Percentiles rank a stretch among this genome's conserved stretches.
phyloP scores from a whole-genome alignment of 495 filamentous ascomycete genomes.

The Xylaria flabelliformis region DNA sequence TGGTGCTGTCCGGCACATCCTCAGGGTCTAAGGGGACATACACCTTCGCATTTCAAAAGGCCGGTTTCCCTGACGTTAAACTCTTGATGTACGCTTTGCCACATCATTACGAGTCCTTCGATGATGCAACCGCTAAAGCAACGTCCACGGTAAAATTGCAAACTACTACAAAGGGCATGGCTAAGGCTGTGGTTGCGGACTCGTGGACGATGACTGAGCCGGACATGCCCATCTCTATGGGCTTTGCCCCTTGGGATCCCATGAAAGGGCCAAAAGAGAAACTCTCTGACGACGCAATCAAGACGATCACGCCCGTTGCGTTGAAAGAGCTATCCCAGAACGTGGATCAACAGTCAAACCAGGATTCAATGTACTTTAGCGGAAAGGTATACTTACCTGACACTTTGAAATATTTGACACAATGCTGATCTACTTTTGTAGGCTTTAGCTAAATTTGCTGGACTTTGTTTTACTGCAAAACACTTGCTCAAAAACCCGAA shows the following conservation, averaged over 20 bases:
- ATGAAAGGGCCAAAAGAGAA: constrained; percentile 53
- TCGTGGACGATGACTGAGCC: constrained; percentile 79
- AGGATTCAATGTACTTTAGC: constrained; percentile 93
- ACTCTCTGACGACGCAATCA: constrained; percentile 60
- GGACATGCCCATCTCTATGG: constrained; percentile 74
- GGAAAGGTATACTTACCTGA: constrained; percentile 68
- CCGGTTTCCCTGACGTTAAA: constrained; percentile 59
- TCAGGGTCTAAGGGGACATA: constrained; percentile 70
- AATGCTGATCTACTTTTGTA: constrained; percentile 32
- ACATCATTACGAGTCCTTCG: constrained; percentile 82
- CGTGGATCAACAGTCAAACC: constrained; percentile 70
- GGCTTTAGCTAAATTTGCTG: constrained; percentile 87
- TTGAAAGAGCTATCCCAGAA: constrained; percentile 73
- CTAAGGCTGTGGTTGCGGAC: constrained; percentile 74
- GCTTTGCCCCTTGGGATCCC: constrained; percentile 76
- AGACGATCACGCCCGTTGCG: constrained; percentile 63
- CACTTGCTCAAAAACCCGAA: constrained; percentile 66
- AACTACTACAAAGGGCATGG: constrained; percentile 86
- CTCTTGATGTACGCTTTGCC: constrained; percentile 89
- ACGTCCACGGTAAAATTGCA: constrained; percentile 67
- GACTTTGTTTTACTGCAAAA: constrained; percentile 70
- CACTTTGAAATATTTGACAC: neutral
- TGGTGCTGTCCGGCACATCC: constrained; percentile 67
- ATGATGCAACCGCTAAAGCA: constrained; percentile 59
- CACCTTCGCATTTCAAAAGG: constrained; percentile 70